Evolutionary conservation across 805 yeast species (phyloP), one percentile per base, ranked within the genome.

Genomic region (Nakazawaea siamensis): DNA sequence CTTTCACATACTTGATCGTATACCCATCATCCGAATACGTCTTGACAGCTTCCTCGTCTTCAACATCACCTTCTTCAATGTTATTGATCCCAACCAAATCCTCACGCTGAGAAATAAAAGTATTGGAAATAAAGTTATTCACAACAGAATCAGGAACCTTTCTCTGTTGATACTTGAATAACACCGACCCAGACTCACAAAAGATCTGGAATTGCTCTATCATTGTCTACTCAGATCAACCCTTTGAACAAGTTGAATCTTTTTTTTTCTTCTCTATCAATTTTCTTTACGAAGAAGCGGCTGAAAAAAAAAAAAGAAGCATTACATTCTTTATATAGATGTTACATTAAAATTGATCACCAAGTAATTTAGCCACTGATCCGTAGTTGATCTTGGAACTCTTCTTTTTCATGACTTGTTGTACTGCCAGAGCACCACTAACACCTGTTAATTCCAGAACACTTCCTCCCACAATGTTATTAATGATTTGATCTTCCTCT

Each of bases 351-450:
- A n/a, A n/a, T n/a, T n/a, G 14, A 27, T 30, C 34, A 26, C 52
- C 54, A 30, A 59, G 68, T 43, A 71, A 53, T 40, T 68, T 73
- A 43, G 77, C 79, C 35, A 90, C 72, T 4, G 90, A 87, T 31
- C 71, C 77, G 55, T 92, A 92, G 56, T 92, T 92, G 55, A 92
- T 82, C 64, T 92, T 92, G 59, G 80, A 82, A 18, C 96, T 84
- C 49, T 84, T 79, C 56, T 78, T 81, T 44, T 74, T 72, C 26
- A 90, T 53, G 82, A 86, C 76, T 37, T 67, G 74, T 50, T 73
- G 80, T n/a, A 35, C 27, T 6, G 29, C 30, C 18, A 18, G 31
- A 10, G 30, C 29, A n/a, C 33, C 40, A 19, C 35, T 35, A 5
- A 62, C 70, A 62, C 14, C 27, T 5, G 14, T 5, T 29, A 34